A percentile compares a stretch with the other conserved stretches of the same genome.
These are phyloP conservation scores for Guyanaporus albipodus DNA, from an alignment of 768 basidiomycete genomes.

Conservation along the genomic window DNA sequence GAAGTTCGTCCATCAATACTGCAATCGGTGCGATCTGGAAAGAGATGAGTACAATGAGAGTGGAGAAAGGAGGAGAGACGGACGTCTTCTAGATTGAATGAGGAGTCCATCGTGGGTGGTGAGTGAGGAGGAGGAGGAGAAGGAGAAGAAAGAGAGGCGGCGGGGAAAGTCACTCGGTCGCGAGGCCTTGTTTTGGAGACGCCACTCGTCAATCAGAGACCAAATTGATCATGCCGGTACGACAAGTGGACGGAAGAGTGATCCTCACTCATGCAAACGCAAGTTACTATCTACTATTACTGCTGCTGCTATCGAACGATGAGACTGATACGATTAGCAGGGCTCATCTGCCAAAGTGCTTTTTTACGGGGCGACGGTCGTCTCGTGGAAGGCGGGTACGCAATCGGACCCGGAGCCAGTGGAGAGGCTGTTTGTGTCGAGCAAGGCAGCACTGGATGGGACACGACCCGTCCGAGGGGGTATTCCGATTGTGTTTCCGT, in stretches of 20 bases:
- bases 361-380: slow-evolving; percentile 81
- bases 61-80: slow-evolving; percentile 20
- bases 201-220: slow-evolving; percentile 18
- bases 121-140: not conserved
- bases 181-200: slow-evolving; percentile 13
- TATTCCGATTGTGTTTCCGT: slow-evolving; percentile 70
- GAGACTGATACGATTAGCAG: slow-evolving; percentile 32
- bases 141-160: not conserved
- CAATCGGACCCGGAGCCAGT: slow-evolving; percentile 32
- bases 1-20: slow-evolving; percentile 95
- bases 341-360: slow-evolving; percentile 64
- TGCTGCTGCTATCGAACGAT: not conserved
- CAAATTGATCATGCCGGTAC: slow-evolving; percentile 54
- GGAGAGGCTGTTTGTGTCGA: slow-evolving; percentile 81
- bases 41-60: slow-evolving; percentile 14
- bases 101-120: slow-evolving; percentile 54
- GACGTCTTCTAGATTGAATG: slow-evolving; percentile 67
- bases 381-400: slow-evolving; percentile 73
- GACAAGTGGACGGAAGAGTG: slow-evolving; percentile 40
- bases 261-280: slow-evolving; percentile 65
- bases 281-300: not conserved
- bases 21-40: slow-evolving; percentile 89
- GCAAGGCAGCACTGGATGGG: slow-evolving; percentile 75
- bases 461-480: slow-evolving; percentile 68
- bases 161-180: too few relatives aligned